A percentile compares a stretch with the other conserved stretches of the same genome.
These are phyloP conservation scores for Corallochytrium limacisporum DNA, from an alignment of 78 protist genomes.

Conservation along the genomic window DNA sequence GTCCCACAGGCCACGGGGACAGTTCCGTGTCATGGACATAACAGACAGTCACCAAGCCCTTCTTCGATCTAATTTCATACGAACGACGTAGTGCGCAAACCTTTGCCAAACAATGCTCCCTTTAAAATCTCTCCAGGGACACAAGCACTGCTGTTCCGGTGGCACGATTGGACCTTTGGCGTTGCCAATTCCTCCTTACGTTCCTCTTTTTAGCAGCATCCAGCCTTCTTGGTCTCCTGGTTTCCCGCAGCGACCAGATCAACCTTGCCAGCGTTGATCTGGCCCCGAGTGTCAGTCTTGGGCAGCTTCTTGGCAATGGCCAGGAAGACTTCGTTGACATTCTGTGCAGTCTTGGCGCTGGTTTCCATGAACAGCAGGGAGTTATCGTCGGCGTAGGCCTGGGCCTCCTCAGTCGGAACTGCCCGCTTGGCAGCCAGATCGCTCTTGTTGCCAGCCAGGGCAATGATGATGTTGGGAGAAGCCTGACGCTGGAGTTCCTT, in stretches of 20 bases:
- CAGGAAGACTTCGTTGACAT: constrained; percentile 80
- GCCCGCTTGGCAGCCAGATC: constrained; percentile 71
- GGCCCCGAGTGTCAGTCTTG: not conserved
- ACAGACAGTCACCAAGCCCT: too few species aligned
- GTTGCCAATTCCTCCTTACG: too few species aligned
- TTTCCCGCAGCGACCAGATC: not conserved
- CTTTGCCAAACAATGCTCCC: too few species aligned
- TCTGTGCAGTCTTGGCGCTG: constrained; percentile 74
- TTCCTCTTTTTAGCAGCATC: too few species aligned
- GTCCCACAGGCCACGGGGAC: too few species aligned
- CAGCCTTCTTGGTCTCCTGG: not conserved
- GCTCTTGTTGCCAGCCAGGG: constrained; percentile 93
- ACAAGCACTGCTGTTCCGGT: too few species aligned
- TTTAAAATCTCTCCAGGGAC: too few species aligned
- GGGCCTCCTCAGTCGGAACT: constrained; percentile 42
- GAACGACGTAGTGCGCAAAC: too few species aligned
- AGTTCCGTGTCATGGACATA: too few species aligned
- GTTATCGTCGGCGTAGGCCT: constrained; percentile 61
- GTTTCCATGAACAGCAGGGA: constrained; percentile 81
- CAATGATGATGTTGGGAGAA: constrained; percentile 79
- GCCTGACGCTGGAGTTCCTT: constrained; percentile 91
- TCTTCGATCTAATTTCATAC: too few species aligned
- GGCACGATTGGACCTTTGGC: too few species aligned
- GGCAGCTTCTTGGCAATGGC: constrained; percentile 28
- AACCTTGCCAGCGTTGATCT: not conserved